A percentile compares a stretch with the other conserved stretches of the same genome.
phyloP scores from a whole-genome alignment of 805 yeast species.

The Metschnikowia baotianmanensis region DNA sequence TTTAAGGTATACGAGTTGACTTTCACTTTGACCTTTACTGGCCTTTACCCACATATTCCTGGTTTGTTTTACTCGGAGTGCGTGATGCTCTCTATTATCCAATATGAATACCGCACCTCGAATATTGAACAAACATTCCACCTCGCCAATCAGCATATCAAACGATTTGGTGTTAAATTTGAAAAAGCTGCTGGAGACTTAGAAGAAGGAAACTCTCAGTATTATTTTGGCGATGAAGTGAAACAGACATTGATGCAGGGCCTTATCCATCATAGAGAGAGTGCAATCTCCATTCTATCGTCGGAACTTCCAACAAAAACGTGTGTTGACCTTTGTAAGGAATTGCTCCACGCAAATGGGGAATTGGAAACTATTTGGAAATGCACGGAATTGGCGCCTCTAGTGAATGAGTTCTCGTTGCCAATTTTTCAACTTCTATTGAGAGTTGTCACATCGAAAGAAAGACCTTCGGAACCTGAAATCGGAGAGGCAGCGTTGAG shows the following conservation, averaged over 20 bases:
- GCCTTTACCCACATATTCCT: neutral
- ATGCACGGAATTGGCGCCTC: neutral
- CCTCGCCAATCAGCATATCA: slow-evolving; percentile 15
- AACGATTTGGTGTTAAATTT: too few species aligned
- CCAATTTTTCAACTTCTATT: slow-evolving; percentile 42
- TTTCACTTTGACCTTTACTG: too few species aligned
- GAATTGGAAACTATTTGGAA: neutral
- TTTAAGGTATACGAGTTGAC: too few species aligned
- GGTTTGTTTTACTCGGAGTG: slow-evolving; percentile 6
- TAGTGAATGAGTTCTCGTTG: slow-evolving; percentile 37
- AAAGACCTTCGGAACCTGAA: slow-evolving; percentile 10
- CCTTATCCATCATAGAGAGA: slow-evolving; percentile 4
- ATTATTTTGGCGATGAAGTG: neutral
- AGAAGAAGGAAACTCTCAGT: too few species aligned
- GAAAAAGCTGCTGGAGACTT: too few species aligned
- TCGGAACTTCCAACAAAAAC: slow-evolving; percentile 2
- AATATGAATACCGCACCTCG: slow-evolving; percentile 15
- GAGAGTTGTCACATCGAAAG: slow-evolving; percentile 24
- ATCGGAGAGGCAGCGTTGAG: slow-evolving; percentile 12
- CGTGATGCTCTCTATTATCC: slow-evolving; percentile 15
- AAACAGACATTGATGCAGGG: slow-evolving; percentile 2
- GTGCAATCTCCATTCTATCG: slow-evolving; percentile 6
- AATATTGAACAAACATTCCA: slow-evolving; percentile 14
- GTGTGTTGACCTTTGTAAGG: neutral
- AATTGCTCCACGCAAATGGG: neutral